Percentiles rank a stretch among this genome's conserved stretches.
phyloP scores from a whole-genome alignment of 2,329 filamentous ascomycete species.

The Aspergillus caelatus region DNA sequence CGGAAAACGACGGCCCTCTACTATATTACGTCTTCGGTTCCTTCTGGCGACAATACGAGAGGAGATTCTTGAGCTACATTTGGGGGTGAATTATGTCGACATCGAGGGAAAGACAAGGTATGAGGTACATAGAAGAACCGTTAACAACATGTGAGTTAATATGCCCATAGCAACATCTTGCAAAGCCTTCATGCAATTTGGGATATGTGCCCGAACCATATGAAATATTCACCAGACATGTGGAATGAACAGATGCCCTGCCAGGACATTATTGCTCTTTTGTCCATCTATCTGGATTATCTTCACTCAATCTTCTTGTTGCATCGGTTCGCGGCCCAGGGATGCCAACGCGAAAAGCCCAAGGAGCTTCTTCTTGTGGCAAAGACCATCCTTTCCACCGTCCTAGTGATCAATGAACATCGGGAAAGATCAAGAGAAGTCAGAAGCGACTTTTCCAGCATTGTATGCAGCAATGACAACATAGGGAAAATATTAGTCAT shows the following conservation, averaged over 20 bases:
- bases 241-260: not conserved
- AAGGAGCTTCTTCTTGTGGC: not conserved
- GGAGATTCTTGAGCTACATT: conserved; percentile 6
- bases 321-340: not conserved
- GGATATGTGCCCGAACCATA: not conserved
- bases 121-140: not conserved
- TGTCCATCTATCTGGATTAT: not conserved
- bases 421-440: not conserved
- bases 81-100: not conserved
- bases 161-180: not conserved
- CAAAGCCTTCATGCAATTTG: not conserved
- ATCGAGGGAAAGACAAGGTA: not conserved
- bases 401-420: not conserved
- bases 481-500: not conserved
- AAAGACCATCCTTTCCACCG: not conserved
- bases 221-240: not conserved
- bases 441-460: not conserved
- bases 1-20: not conserved
- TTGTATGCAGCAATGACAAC: not conserved
- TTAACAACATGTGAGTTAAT: not conserved
- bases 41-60: conserved; percentile 5
- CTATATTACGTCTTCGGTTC: not conserved
- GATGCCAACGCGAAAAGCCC: not conserved
- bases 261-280: not conserved
- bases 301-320: not conserved